Evolutionary conservation across 495 filamentous ascomycete species (phyloP).

Genomic region (Rostrohypoxylon terebratum): DNA sequence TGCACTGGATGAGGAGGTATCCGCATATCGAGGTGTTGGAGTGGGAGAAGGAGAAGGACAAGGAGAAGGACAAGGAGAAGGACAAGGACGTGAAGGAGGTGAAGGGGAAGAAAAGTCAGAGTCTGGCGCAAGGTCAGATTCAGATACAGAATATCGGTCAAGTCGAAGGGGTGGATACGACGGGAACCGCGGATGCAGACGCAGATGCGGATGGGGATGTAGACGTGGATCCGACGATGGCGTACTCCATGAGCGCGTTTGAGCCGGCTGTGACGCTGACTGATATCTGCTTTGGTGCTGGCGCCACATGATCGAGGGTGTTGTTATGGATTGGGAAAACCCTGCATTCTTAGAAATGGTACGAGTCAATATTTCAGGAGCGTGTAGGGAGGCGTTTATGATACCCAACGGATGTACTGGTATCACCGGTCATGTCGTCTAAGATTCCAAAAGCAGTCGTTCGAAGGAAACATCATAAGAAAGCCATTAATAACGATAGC

Average conservation of each 20-base stretch:
- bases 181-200: background rate
- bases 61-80: conserved; percentile 14
- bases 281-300: conserved; percentile 10
- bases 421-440: background rate
- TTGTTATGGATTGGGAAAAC: background rate
- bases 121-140: background rate
- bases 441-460: background rate
- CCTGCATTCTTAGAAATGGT: background rate
- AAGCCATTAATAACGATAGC: background rate
- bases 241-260: conserved; percentile 13
- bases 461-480: background rate
- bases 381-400: background rate
- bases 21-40: conserved; percentile 33
- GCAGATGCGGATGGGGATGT: background rate
- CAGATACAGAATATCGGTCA: background rate
- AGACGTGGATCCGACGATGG: background rate
- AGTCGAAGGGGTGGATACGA: background rate
- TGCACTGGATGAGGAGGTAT: conserved; percentile 40
- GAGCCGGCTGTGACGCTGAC: conserved; percentile 12
- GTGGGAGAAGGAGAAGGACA: conserved; percentile 30
- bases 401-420: background rate
- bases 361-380: background rate
- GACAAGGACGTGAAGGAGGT: background rate
- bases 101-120: conserved; percentile 7
- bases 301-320: background rate